phyloP scores from a whole-genome alignment of 2,329 filamentous ascomycete genomes.

The Ceratocystis variospora region DNA sequence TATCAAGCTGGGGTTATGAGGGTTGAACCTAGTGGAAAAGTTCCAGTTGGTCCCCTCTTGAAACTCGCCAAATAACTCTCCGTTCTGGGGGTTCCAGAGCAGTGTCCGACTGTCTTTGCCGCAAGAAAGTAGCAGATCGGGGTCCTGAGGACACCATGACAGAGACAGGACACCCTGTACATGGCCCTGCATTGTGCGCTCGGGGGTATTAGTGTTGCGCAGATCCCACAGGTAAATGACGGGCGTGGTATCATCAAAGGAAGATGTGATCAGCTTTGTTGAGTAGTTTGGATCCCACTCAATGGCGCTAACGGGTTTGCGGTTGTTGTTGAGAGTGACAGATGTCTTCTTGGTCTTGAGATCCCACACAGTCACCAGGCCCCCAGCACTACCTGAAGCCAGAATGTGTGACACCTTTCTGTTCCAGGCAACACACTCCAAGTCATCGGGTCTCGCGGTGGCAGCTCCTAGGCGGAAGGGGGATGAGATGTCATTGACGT shows the following conservation, averaged over 20 bases:
- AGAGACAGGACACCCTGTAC: conserved; percentile 86
- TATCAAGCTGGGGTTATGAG: conserved; percentile 78
- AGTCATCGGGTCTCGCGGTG: conserved; percentile 80
- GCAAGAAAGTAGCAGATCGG: conserved; percentile 75
- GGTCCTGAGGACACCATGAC: conserved; percentile 89
- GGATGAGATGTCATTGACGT: conserved; percentile 76
- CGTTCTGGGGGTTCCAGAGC: conserved; percentile 91
- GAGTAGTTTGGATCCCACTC: conserved; percentile 95
- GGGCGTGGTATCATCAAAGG: conserved; percentile 75
- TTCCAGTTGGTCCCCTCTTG: conserved; percentile 99
- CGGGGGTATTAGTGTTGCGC: conserved; percentile 88
- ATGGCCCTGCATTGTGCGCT: conserved; percentile 78
- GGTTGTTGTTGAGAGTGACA: conserved; percentile 84
- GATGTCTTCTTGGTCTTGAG: conserved; percentile 96
- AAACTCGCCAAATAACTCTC: conserved; percentile 77
- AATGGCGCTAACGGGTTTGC: conserved; percentile 87
- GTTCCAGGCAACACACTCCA: conserved; percentile 97
- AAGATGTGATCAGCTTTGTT: conserved; percentile 86
- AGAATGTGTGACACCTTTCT: conserved; percentile 94
- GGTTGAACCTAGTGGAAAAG: conserved; percentile 89
- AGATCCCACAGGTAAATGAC: conserved; percentile 89
- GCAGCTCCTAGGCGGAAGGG: conserved; percentile 80
- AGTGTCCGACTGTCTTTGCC: conserved; percentile 95
- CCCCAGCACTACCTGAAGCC: conserved; percentile 81
- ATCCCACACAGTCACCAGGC: conserved; percentile 97